phyloP scores from a whole-genome alignment of 2,329 filamentous ascomycete species.

The Xylariaceae sp. region DNA sequence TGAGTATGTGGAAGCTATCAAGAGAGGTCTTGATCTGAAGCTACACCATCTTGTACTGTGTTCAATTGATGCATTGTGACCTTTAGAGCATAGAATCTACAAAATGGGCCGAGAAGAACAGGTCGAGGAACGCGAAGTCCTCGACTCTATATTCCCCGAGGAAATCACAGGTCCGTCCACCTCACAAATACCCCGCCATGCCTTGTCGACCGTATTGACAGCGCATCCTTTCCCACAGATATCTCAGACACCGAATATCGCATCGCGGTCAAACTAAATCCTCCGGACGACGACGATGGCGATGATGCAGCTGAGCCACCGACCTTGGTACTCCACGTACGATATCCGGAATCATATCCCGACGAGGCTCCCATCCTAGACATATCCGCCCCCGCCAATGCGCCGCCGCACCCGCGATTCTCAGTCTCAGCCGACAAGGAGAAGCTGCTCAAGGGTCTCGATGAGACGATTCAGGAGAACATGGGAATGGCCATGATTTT shows the following conservation, averaged over 20 bases:
- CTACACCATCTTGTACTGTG: too few relatives aligned
- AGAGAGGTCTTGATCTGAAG: too few relatives aligned
- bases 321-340: slow-evolving; percentile 75
- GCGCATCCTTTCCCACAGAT: slow-evolving; percentile 49
- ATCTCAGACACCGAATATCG: slow-evolving; percentile 87
- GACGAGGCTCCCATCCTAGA: slow-evolving; percentile 82
- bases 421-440: slow-evolving; percentile 77
- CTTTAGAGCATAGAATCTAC: neutral
- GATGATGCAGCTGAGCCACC: slow-evolving; percentile 61
- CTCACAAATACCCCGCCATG: slow-evolving; percentile 8
- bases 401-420: slow-evolving; percentile 66
- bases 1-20: too few relatives aligned
- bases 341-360: slow-evolving; percentile 87
- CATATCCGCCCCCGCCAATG: slow-evolving; percentile 68
- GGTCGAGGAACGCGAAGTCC: slow-evolving; percentile 91
- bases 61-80: neutral
- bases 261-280: slow-evolving; percentile 80
- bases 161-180: slow-evolving; percentile 79
- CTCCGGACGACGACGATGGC: slow-evolving; percentile 60
- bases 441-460: slow-evolving; percentile 64
- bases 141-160: slow-evolving; percentile 96
- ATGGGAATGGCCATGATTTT: slow-evolving; percentile 98
- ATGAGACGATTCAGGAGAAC: slow-evolving; percentile 81
- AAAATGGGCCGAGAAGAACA: slow-evolving; percentile 79
- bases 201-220: neutral